Evolutionary conservation across 805 yeast species (phyloP).

Genomic region (baker's yeast (Saccharomyces cerevisiae)): DNA sequence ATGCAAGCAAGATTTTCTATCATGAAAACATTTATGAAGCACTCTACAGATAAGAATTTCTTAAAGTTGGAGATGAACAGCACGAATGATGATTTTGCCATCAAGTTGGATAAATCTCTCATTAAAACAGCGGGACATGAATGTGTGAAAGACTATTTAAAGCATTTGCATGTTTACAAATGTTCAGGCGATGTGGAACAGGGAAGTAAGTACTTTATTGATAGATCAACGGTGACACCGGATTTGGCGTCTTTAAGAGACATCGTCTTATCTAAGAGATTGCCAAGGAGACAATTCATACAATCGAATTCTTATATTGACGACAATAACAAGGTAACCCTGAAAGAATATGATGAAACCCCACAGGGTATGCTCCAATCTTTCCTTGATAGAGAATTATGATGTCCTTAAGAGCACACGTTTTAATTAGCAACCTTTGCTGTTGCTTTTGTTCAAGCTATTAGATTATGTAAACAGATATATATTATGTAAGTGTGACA

Average conservation of each 20-base stretch:
- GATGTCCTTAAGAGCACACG: background rate
- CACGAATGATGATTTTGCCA: slow-evolving; percentile 49
- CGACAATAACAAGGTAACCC: slow-evolving; percentile 26
- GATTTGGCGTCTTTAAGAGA: slow-evolving; percentile 61
- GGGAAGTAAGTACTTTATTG: slow-evolving; percentile 57
- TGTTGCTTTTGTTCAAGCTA: background rate
- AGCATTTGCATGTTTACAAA: slow-evolving; percentile 69
- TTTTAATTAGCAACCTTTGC: background rate
- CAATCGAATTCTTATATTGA: slow-evolving; percentile 64
- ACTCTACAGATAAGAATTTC: slow-evolving; percentile 47
- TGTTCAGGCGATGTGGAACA: slow-evolving; percentile 61
- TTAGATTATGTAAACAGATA: background rate
- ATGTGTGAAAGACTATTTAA: slow-evolving; percentile 63
- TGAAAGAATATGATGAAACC: slow-evolving; percentile 69
- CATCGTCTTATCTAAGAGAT: slow-evolving; percentile 57
- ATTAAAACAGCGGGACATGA: slow-evolving; percentile 63
- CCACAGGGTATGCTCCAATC: slow-evolving; percentile 73
- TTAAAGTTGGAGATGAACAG: slow-evolving; percentile 43
- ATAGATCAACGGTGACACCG: slow-evolving; percentile 58
- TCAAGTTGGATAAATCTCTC: slow-evolving; percentile 52
- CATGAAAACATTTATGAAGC: slow-evolving; percentile 59
- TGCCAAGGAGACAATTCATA: slow-evolving; percentile 76
- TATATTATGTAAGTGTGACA: background rate
- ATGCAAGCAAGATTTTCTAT: slow-evolving; percentile 90
- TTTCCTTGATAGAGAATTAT: slow-evolving; percentile 51